phyloP scores from a whole-genome alignment of 345 rosid species.

The Salix purpurea region DNA sequence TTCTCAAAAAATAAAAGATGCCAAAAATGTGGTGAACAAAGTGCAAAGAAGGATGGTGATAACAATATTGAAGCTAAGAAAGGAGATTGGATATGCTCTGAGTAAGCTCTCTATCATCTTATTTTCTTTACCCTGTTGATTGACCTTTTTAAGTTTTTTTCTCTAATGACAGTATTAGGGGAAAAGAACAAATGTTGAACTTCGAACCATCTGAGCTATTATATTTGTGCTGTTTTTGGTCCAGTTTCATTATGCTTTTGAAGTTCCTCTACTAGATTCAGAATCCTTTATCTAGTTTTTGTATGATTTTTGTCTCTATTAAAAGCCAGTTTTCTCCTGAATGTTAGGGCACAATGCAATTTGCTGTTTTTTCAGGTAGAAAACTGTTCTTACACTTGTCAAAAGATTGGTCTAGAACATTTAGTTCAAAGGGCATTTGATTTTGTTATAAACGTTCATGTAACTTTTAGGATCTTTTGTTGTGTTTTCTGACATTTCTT shows the following conservation, averaged over 20 bases:
- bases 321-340: neutral
- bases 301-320: neutral
- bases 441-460: neutral
- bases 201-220: neutral
- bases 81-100: conserved; percentile 77
- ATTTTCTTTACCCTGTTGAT: neutral
- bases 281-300: neutral
- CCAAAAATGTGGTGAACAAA: conserved; percentile 42
- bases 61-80: conserved; percentile 34
- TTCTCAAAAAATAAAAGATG: conserved; percentile 42
- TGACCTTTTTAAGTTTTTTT: neutral
- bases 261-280: neutral
- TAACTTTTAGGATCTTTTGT: neutral
- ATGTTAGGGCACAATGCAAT: neutral
- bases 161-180: neutral
- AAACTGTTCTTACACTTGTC: neutral
- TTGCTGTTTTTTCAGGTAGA: neutral
- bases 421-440: neutral
- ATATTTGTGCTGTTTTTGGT: neutral
- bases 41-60: conserved; percentile 26
- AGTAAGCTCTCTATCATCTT: conserved; percentile 39
- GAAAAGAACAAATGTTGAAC: neutral
- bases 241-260: neutral
- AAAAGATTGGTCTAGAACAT: neutral
- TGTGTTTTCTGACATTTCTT: neutral